Base-by-base conservation (phyloP, 305 asterid species). In the Plantago lanceolata region DNA sequence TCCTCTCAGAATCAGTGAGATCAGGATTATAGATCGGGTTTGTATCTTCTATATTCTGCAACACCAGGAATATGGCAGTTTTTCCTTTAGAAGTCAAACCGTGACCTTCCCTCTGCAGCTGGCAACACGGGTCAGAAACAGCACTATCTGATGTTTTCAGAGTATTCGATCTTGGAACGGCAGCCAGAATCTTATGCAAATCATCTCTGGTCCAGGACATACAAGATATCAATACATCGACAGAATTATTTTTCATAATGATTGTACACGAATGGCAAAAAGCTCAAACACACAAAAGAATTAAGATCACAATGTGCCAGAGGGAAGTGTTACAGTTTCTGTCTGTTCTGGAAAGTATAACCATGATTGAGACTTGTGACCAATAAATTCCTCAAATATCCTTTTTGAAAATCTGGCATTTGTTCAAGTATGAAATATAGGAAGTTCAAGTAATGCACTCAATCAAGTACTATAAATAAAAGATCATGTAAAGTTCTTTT, bases 81-180 rank as follows among this genome's bases (percentile, higher is more conserved):
- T 93, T 87, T 33, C 99, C 99, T 65, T 64, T 70, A 64, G 86
- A 73, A 59, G 74, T 72, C 73, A 93, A 81, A 77, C 51, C 47
- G 57, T 52, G 68, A 51, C 96, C 95, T 55, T 71, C 82, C 65
- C 71, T 71, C 72, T 76, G 84, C 75, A 84, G 75, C 73, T 71
- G 69, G 66, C 47, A 13, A 79, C 57, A 71, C 57, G 67, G 64
- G 60, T 78, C 79, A 6, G 78, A 68, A 76, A 72, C 61, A 59
- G 71, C 67, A 68, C 66, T 66, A 49, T 73, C 80, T 19, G 80
- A 71, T 66, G 74, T 65, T 71, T 63, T 80, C 59, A 82, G 28
- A 54, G 75, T 75, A 84, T 75, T 77, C 55, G 75, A 68, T 47
- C 44, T 69, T 71, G 84, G 82, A 66, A 77, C 72, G 47, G 67